These are phyloP conservation scores for Ustilago sp. DNA, from an alignment of 1,284 basidiomycete genomes.

Conservation along the genomic window DNA sequence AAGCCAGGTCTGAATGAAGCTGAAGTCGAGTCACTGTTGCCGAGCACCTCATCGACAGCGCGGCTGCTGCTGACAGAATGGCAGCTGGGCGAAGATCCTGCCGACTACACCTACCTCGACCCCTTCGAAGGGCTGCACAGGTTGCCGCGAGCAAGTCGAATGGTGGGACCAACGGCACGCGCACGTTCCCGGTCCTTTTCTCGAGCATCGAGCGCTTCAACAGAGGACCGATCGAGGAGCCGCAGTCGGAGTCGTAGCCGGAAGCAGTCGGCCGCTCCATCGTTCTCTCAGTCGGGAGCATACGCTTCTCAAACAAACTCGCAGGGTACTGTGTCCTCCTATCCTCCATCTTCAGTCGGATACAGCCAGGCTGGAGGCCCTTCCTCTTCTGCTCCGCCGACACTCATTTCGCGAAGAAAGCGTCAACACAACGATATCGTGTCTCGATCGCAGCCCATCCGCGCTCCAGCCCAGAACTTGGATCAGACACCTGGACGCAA, in stretches of 20 bases:
- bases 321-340: slow-evolving; percentile 21
- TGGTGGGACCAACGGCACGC: slow-evolving; percentile 30
- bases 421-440: slow-evolving; percentile 7
- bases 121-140: slow-evolving; percentile 46
- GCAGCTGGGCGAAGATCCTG: slow-evolving; percentile 40
- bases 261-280: slow-evolving; percentile 18
- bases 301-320: slow-evolving; percentile 17
- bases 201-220: slow-evolving; percentile 34
- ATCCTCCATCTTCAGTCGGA: slow-evolving; percentile 21
- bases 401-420: slow-evolving; percentile 26
- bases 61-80: slow-evolving; percentile 45
- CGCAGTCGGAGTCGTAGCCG: slow-evolving; percentile 26
- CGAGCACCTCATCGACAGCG: slow-evolving; percentile 42
- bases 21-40: slow-evolving; percentile 34
- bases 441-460: slow-evolving; percentile 26
- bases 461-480: slow-evolving; percentile 8
- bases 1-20: slow-evolving; percentile 11
- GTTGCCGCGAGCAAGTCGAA: slow-evolving; percentile 42
- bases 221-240: slow-evolving; percentile 30
- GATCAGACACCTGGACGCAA: neutral
- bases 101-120: slow-evolving; percentile 32
- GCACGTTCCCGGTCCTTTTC: slow-evolving; percentile 48
- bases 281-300: slow-evolving; percentile 22
- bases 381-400: slow-evolving; percentile 26
- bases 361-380: slow-evolving; percentile 22